Evolutionary conservation across 2,329 filamentous ascomycete genomes (phyloP).

Genomic region (Eutypa lata): DNA sequence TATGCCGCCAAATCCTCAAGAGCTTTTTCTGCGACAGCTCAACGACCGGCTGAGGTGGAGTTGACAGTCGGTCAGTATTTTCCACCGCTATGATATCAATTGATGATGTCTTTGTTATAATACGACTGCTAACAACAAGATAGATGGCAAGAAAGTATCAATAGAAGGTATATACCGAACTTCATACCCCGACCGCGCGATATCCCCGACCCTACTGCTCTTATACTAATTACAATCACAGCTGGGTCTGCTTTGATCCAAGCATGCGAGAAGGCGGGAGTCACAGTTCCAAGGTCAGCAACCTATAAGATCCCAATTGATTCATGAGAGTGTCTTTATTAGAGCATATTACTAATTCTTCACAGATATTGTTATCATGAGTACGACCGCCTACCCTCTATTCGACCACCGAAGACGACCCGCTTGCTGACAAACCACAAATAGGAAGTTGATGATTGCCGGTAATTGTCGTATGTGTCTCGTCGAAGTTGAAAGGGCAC

Average conservation of each 20-base stretch:
- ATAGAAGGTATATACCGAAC: constrained; percentile 72
- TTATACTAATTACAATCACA: constrained; percentile 44
- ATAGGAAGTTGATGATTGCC: constrained; percentile 94
- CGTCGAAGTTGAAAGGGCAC: constrained; percentile 93
- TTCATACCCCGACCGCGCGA: constrained; percentile 4
- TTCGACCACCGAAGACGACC: constrained; percentile 9
- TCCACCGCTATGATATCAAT: neutral
- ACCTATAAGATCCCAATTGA: neutral
- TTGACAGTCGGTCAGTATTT: constrained; percentile 78
- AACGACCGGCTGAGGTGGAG: constrained; percentile 87
- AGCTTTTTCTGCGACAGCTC: constrained; percentile 76
- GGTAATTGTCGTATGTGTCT: constrained; percentile 99
- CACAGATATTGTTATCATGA: constrained; percentile 97
- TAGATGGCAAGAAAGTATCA: constrained; percentile 96
- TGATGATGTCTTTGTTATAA: neutral
- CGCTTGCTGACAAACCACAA: constrained; percentile 37
- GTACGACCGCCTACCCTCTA: constrained; percentile 50
- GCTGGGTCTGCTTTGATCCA: constrained; percentile 97
- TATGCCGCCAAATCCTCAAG: constrained; percentile 62
- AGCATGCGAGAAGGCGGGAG: constrained; percentile 96
- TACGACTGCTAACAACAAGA: constrained; percentile 23
- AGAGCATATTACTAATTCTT: constrained; percentile 27
- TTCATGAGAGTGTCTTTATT: constrained; percentile 15
- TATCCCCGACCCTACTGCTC: neutral
- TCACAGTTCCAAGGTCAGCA: constrained; percentile 76